Base-by-base conservation (phyloP, 2,329 filamentous ascomycete species). In the Magnaporthiopsis incrustans region DNA sequence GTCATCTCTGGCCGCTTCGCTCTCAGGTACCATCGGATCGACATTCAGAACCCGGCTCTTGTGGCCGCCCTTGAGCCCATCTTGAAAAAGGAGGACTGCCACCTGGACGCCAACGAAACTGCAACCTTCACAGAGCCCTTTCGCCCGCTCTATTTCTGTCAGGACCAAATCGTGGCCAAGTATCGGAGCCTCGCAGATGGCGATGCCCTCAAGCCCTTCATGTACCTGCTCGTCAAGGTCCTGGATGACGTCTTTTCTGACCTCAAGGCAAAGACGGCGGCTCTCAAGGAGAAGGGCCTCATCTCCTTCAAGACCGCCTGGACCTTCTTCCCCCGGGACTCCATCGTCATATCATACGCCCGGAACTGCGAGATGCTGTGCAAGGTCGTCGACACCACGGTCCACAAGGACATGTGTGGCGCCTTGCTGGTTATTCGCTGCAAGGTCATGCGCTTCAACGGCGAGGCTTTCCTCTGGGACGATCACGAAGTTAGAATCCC, bases 221-320 rank as follows among this genome's bases (percentile, higher is more conserved):
- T 81, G n/a, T 69, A 74, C 33, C 72, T 80, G 2, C 69, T 82
- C 4, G 65, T 81, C 32, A 66, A 71, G 11, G 70, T 80, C 18
- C 70, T 81, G 65, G 75, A 78, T 57, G 78, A 79, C 38, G 68
- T 80, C 58, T 81, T 82, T 64, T 71, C 71, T 27, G 75, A 75
- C n/a, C 69, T 77, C 62, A 72, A 73, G 38, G 67, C 68, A 60
- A 77, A 77, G 66, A 70, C 74, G 15, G 71, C 71, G 7, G 71
- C 74, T 30, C 71, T 82, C 6, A 71, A 73, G 53, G 69, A 70
- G 1, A 74, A 72, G 33, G 73, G 73, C 0, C 74, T 82, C 18
- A 74, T 79, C 53, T 75, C 75, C 53, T 81, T 76, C 68, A 71
- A 73, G 38, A 71, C 75, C 0, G 76, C 76, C 27, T 82, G 80